These are phyloP conservation scores for Debaryomyces castellii DNA, from an alignment of 805 yeast genomes.

Conservation along the genomic window DNA sequence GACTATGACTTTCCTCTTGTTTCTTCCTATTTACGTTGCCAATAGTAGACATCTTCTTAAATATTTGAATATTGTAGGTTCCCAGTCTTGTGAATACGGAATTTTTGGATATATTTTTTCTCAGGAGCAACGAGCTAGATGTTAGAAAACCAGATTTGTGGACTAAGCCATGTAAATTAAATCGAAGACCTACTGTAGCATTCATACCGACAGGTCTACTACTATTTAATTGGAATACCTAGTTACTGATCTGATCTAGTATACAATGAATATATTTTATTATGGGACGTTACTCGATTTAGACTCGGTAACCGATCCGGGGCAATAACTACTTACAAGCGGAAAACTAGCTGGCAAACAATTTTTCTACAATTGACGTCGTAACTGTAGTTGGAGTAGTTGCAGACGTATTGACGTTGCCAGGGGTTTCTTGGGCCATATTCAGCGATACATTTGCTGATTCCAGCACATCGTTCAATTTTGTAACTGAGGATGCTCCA, in stretches of 20 bases:
- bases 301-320: conserved; percentile 6
- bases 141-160: not conserved
- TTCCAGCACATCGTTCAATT: too few species aligned
- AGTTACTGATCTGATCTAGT: not conserved
- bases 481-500: conserved; percentile 3
- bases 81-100: not conserved
- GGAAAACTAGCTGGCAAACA: conserved; percentile 11
- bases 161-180: not conserved
- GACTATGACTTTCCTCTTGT: conserved; percentile 4
- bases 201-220: not conserved
- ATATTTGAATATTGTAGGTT: not conserved
- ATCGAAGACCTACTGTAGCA: not conserved
- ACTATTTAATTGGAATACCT: not conserved
- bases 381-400: conserved; percentile 6
- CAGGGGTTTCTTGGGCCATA: too few species aligned
- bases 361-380: conserved; percentile 15
- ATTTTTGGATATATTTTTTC: not conserved
- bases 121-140: not conserved
- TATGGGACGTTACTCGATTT: not conserved
- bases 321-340: not conserved
- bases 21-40: not conserved
- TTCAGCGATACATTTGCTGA: too few species aligned
- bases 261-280: not conserved
- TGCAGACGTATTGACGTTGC: not conserved
- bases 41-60: not conserved